Evolutionary conservation across 192 early-diverging fungal genomes (phyloP).

Genomic region (Coemansia sp.): DNA sequence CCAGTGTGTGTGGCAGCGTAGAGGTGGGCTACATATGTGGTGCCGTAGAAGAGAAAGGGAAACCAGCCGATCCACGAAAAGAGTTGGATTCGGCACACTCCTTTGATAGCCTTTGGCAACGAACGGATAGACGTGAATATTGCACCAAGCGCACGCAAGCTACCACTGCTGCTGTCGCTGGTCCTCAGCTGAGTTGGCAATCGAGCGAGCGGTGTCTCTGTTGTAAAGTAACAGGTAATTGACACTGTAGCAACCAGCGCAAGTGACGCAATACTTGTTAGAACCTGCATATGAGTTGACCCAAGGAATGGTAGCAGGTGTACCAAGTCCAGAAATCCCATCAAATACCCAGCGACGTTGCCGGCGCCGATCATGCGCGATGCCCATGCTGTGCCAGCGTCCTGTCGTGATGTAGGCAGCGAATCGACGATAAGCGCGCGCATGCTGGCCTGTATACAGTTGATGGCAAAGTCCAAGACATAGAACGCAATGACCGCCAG

Average conservation of each 20-base stretch:
- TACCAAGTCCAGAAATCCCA: conserved; percentile 81
- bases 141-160: conserved; percentile 46
- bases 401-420: conserved; percentile 79
- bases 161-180: conserved; percentile 27
- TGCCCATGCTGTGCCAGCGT: conserved; percentile 82
- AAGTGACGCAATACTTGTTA: conserved; percentile 75
- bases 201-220: conserved; percentile 55
- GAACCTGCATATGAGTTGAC: conserved; percentile 76
- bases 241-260: conserved; percentile 62
- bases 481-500: conserved; percentile 86
- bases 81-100: conserved; percentile 88
- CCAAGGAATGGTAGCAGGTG: conserved; percentile 70
- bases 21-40: conserved; percentile 55
- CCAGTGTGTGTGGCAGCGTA: conserved; percentile 28
- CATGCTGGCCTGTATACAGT: conserved; percentile 82
- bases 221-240: conserved; percentile 69
- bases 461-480: conserved; percentile 92
- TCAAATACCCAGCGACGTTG: conserved; percentile 84
- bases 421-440: conserved; percentile 89
- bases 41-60: conserved; percentile 92
- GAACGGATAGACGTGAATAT: conserved; percentile 56
- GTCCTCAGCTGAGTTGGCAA: conserved; percentile 4
- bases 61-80: conserved; percentile 98
- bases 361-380: conserved; percentile 84
- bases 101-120: conserved; percentile 73